Evolutionary conservation across 2,329 filamentous ascomycete species (phyloP).

Genomic region (Hypoxylon sp.): DNA sequence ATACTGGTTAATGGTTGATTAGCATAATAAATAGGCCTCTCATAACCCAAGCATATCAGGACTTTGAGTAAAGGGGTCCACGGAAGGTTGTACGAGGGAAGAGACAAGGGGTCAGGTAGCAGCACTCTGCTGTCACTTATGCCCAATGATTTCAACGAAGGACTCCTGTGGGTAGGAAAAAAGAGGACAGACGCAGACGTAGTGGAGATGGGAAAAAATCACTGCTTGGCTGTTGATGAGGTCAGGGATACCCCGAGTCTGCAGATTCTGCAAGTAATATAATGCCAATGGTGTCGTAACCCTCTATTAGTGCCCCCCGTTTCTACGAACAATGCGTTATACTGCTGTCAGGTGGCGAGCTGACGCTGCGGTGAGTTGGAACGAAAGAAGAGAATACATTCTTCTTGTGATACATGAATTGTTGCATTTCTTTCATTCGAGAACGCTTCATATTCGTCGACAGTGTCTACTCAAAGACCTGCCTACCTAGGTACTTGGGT

Average conservation of each 20-base stretch:
- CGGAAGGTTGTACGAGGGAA: constrained; percentile 43
- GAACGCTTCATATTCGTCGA: constrained; percentile 8
- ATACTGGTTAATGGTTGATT: constrained; percentile 30
- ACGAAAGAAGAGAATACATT: constrained; percentile 10
- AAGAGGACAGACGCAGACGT: constrained; percentile 49
- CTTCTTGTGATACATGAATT: constrained; percentile 12
- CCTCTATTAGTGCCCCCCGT: constrained; percentile 20
- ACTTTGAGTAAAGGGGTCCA: constrained; percentile 41
- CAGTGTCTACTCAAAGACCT: constrained; percentile 28
- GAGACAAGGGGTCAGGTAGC: constrained; percentile 51
- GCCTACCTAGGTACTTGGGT: constrained; percentile 33
- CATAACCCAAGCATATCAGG: constrained; percentile 42
- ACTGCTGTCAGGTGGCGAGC: constrained; percentile 41
- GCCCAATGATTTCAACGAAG: constrained; percentile 55
- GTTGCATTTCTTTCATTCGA: constrained; percentile 15
- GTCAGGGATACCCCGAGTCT: constrained; percentile 46
- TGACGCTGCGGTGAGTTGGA: constrained; percentile 33
- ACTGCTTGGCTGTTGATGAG: constrained; percentile 45
- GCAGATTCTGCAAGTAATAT: constrained; percentile 48
- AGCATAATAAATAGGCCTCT: constrained; percentile 18
- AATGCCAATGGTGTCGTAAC: constrained; percentile 43
- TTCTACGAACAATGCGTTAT: constrained; percentile 31
- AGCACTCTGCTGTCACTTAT: constrained; percentile 53
- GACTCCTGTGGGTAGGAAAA: constrained; percentile 48
- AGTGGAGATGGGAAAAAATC: constrained; percentile 51